Evolutionary conservation across 2,329 filamentous ascomycete species (phyloP).

Genomic region (Talaromyces sp.): DNA sequence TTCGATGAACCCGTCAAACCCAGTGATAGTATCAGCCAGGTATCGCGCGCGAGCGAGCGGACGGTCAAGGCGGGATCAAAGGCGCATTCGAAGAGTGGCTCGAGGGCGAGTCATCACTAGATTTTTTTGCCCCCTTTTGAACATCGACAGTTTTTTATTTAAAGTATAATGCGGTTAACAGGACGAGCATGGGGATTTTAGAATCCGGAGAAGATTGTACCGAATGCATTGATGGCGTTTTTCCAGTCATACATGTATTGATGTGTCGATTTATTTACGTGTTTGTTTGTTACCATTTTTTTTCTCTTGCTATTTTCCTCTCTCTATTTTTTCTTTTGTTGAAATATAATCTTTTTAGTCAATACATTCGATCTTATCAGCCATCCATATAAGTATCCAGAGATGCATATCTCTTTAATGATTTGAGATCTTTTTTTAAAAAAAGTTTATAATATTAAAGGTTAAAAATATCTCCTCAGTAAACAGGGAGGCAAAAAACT

Average conservation of each 20-base stretch:
- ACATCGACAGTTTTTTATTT: not conserved
- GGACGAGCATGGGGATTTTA: not conserved
- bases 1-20: constrained; percentile 34
- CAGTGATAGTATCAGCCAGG: constrained; percentile 36
- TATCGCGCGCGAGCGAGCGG: constrained; percentile 23
- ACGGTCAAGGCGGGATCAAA: constrained; percentile 23
- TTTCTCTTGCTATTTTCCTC: not conserved
- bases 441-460: no score
- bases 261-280: no score
- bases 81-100: constrained; percentile 2
- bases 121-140: not conserved
- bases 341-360: no score
- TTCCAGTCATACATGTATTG: not conserved
- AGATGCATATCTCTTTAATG: no score
- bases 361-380: no score
- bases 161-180: not conserved
- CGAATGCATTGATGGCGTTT: not conserved
- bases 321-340: no score
- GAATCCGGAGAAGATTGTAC: not conserved
- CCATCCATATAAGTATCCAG: no score
- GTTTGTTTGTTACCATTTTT: not conserved
- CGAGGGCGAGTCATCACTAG: not conserved
- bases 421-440: no score
- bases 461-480: no score
- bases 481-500: no score